These are phyloP conservation scores for Penicillium sp. DNA, from an alignment of 2,329 filamentous ascomycete species.

Conservation along the genomic window DNA sequence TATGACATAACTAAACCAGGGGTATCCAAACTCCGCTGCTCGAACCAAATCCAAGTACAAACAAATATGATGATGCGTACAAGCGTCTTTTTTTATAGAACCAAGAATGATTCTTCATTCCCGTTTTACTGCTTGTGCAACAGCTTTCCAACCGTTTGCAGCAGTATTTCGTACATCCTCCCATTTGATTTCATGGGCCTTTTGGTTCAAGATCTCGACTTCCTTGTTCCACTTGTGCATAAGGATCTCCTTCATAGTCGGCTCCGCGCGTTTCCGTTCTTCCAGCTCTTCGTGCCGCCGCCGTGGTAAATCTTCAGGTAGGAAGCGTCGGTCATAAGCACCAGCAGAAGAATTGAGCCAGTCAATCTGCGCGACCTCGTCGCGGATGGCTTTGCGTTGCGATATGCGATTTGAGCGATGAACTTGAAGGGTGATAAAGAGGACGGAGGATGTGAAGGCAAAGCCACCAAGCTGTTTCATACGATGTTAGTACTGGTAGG, in stretches of 20 bases:
- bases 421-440: conserved; percentile 67
- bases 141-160: conserved; percentile 53
- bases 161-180: conserved; percentile 49
- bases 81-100: background rate
- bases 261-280: conserved; percentile 17
- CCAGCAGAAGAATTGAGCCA: conserved; percentile 37
- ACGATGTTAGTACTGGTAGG: conserved; percentile 4
- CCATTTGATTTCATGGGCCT: conserved; percentile 66
- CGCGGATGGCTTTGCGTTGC: conserved; percentile 44
- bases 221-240: conserved; percentile 79
- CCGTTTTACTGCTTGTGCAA: conserved; percentile 30
- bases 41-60: conserved; percentile 10
- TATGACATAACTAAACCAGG: conserved; percentile 9
- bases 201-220: conserved; percentile 62
- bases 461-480: conserved; percentile 64
- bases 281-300: conserved; percentile 12
- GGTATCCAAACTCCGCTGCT: conserved; percentile 28
- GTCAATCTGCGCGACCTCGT: conserved; percentile 44
- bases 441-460: conserved; percentile 67
- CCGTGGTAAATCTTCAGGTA: conserved; percentile 14
- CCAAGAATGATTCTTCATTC: conserved; percentile 23
- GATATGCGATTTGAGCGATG: conserved; percentile 64
- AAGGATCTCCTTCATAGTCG: conserved; percentile 60
- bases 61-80: conserved; percentile 15
- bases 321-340: conserved; percentile 34